Percentiles rank a stretch among this genome's conserved stretches.
These are phyloP conservation scores for Astrephomene gubernaculifera DNA, from an alignment of 139 green algal genomes.

Conservation along the genomic window DNA sequence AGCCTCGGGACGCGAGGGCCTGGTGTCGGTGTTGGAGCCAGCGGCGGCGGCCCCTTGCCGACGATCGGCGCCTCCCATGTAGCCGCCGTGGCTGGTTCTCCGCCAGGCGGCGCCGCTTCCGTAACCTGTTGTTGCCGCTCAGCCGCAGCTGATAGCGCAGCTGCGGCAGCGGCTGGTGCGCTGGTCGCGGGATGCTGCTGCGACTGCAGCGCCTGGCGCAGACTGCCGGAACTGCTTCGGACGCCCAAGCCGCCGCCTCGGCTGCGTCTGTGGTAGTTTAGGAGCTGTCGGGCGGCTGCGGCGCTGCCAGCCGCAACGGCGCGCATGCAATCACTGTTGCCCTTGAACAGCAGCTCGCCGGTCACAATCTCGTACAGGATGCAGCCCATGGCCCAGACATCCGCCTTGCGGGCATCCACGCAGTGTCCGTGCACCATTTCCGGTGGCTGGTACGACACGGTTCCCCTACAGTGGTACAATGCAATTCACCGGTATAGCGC, in stretches of 20 bases:
- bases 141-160: too few relatives aligned
- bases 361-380: slow-evolving; percentile 89
- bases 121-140: too few relatives aligned
- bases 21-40: too few relatives aligned
- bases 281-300: not conserved
- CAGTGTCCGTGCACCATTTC: slow-evolving; percentile 44
- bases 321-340: slow-evolving; percentile 34
- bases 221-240: not conserved
- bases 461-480: slow-evolving; percentile 37
- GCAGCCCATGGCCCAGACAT: slow-evolving; percentile 91
- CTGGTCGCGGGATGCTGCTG: not conserved
- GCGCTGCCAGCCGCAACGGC: not conserved
- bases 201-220: not conserved
- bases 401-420: slow-evolving; percentile 52
- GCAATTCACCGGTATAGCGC: too few relatives aligned
- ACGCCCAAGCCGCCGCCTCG: not conserved
- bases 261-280: not conserved
- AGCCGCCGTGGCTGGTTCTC: not conserved
- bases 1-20: slow-evolving; percentile 11
- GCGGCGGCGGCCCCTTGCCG: not conserved
- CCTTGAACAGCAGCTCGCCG: slow-evolving; percentile 64
- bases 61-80: not conserved
- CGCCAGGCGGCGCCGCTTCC: not conserved
- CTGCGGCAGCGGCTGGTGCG: too few relatives aligned
- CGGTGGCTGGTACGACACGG: slow-evolving; percentile 42